Evolutionary conservation across 176 grass and related monocot genomes (phyloP), one percentile per base, ranked within the genome.

Genomic region (Oryza meridionalis): DNA sequence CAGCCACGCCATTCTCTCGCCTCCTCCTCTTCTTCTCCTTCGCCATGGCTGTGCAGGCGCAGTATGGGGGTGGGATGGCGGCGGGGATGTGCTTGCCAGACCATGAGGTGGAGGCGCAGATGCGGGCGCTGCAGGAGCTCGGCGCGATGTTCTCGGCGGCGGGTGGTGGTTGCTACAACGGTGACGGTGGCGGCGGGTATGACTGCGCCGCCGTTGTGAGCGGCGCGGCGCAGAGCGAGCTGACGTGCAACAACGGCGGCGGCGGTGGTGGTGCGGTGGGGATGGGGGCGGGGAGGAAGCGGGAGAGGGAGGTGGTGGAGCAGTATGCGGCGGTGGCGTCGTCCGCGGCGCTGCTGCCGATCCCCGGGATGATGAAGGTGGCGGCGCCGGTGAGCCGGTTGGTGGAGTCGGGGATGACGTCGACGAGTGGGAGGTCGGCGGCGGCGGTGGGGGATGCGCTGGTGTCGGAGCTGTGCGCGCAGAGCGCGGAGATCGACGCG

Each of bases 1-100:
- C 21, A 55, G 6, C 70, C 9, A 14, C 76, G 72, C 70, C 26
- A 21, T 19, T 3, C 2, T 3, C 0, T 70, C 40, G 53, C 33
- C 5, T 55, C 31, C 3, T 15, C 25, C 42, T 2, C 53, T 44
- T 11, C 7, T 51, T 5, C 53, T 44, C 46, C 5, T 11, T 29
- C 67, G 25, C 14, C 27, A 94, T 94, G 92, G 92, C 92, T 11
- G 87, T 94, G 43, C 89, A 91, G 31, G 87, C 92, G 72, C 92
- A 85, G 55, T 75, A 82, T 58, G 53, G 47, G 29, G 70, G 77
- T 14, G 65, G 83, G 12, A 46, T 83, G 3, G 67, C 70, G 21
- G 7, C 26, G n/a, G 31, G 29, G 84, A 58, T 58, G 53, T 86
- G 21, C 76, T 5, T 66, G 3, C 26, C 71, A 3, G 47, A 51